These are phyloP conservation scores for Elsinoe perseae DNA, from an alignment of 2,329 filamentous ascomycete species.

Conservation along the genomic window DNA sequence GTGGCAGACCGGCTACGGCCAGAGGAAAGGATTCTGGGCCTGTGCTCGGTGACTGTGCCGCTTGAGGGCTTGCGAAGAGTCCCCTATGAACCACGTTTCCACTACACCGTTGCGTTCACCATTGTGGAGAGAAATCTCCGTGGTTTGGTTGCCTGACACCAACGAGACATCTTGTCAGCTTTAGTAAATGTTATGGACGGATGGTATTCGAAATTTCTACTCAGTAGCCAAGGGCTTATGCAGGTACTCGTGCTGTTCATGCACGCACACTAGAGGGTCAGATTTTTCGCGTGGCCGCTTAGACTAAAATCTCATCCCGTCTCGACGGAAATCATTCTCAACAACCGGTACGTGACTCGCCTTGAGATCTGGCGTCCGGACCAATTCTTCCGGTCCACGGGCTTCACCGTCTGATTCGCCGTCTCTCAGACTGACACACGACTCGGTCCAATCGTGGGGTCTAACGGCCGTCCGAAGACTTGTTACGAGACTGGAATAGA, in stretches of 20 bases:
- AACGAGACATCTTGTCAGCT: not conserved
- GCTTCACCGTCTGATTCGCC: not conserved
- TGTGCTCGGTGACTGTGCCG: not conserved
- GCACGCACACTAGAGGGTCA: not conserved
- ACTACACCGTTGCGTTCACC: not conserved
- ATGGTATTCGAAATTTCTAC: not conserved
- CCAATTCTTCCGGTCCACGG: not conserved
- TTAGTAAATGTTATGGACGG: not conserved
- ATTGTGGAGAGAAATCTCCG: not conserved
- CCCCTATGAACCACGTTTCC: not conserved
- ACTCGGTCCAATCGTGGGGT: slow-evolving; percentile 4
- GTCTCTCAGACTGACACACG: not conserved
- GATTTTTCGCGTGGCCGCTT: slow-evolving; percentile 1
- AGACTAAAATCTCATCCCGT: slow-evolving; percentile 12
- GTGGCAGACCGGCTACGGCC: not conserved
- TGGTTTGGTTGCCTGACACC: not conserved
- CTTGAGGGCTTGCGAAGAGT: not conserved
- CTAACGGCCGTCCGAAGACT: not conserved
- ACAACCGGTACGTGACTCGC: slow-evolving; percentile 3
- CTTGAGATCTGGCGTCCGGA: slow-evolving; percentile 4
- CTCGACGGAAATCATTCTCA: not conserved
- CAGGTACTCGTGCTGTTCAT: not conserved
- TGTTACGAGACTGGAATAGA: not conserved
- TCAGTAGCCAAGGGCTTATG: not conserved
- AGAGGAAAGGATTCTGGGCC: slow-evolving; percentile 1